A percentile compares a stretch with the other conserved stretches of the same genome.
Conservation (phyloP, 768 basidiomycete species). For the Gloeophyllum trabeum region DNA sequence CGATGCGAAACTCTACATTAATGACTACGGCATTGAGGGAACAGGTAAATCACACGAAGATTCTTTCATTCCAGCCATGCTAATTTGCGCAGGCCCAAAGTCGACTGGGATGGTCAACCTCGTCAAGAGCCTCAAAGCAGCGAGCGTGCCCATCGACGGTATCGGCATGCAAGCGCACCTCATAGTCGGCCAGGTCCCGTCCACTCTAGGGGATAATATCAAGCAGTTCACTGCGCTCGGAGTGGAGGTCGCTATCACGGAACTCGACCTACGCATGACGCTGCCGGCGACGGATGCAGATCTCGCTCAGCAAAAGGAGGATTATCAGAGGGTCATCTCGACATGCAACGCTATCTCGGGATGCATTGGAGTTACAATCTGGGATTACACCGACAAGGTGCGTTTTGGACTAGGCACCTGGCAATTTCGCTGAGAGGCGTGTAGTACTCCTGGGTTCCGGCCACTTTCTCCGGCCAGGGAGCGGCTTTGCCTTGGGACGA, state of each 20-base stretch:
- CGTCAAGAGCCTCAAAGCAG: conserved; percentile 31
- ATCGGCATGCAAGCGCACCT: conserved; percentile 53
- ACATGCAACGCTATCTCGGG: conserved; percentile 32
- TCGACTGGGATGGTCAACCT: conserved; percentile 44
- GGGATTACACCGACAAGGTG: conserved; percentile 30
- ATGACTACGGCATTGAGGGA: conserved; percentile 24
- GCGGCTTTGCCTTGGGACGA: conserved; percentile 19
- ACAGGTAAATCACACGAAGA: too few relatives aligned
- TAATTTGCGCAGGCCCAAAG: conserved; percentile 32
- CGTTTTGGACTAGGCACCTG: not conserved
- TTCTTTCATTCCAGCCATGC: too few relatives aligned
- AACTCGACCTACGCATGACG: conserved; percentile 54
- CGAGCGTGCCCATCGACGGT: conserved; percentile 45
- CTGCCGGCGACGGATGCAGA: conserved; percentile 37
- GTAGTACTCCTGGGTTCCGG: conserved; percentile 22
- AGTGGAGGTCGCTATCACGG: conserved; percentile 58
- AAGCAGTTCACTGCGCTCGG: conserved; percentile 45
- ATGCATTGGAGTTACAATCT: conserved; percentile 27
- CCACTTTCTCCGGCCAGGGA: conserved; percentile 21
- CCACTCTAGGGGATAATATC: conserved; percentile 32
- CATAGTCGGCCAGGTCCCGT: conserved; percentile 44
- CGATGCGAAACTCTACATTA: conserved; percentile 37
- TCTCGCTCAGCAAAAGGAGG: conserved; percentile 41
- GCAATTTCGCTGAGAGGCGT: not conserved
- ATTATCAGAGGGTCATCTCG: conserved; percentile 44